Evolutionary conservation across 306 rosid genomes (phyloP).

Genomic region (Castanospermum australe): DNA sequence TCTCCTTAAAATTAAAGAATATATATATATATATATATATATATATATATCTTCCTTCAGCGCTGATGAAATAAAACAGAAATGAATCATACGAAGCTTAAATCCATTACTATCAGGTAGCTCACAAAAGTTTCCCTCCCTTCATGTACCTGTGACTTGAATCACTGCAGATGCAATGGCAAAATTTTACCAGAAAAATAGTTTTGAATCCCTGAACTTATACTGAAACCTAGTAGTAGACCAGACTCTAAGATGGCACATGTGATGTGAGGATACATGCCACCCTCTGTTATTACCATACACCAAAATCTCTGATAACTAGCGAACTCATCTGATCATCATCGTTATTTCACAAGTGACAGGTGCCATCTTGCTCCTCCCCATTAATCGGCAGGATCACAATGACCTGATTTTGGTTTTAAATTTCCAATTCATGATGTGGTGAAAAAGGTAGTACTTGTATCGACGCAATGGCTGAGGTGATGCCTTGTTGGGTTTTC

Average conservation of each 20-base stretch:
- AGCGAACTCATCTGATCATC: neutral
- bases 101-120: neutral
- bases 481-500: conserved; percentile 14
- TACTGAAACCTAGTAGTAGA: neutral
- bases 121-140: neutral
- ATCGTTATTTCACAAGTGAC: neutral
- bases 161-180: neutral
- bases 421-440: neutral
- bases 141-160: neutral
- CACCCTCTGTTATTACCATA: neutral
- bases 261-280: neutral
- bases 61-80: conserved; percentile 13
- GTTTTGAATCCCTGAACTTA: neutral
- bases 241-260: neutral
- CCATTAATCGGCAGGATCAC: neutral
- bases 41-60: neutral
- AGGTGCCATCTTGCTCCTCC: conserved; percentile 12
- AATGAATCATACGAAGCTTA: conserved; percentile 7
- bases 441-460: neutral
- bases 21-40: too few species aligned
- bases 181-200: neutral
- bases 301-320: conserved; percentile 11
- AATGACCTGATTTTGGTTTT: neutral
- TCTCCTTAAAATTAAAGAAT: neutral
- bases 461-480: neutral